A percentile compares a stretch with the other conserved stretches of the same genome.
These are phyloP conservation scores for Mycogone perniciosa DNA, from an alignment of 2,329 filamentous ascomycete species.

Conservation along the genomic window DNA sequence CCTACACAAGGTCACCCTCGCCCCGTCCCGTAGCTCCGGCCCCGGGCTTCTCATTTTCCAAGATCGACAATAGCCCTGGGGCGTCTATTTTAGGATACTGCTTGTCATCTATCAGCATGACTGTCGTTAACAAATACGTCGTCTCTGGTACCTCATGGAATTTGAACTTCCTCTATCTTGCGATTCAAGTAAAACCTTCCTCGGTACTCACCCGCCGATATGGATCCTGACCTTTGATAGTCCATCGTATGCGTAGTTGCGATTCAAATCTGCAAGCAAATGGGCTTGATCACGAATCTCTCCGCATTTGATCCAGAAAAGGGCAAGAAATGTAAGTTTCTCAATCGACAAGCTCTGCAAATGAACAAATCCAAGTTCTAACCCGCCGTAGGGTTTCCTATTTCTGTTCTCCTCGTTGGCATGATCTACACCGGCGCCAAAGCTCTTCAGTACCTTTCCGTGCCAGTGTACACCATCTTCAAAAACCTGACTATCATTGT, in stretches of 20 bases:
- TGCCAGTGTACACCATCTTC: slow-evolving; percentile 99
- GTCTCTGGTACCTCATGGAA: slow-evolving; percentile 89
- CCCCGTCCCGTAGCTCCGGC: slow-evolving; percentile 12
- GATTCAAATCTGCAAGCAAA: slow-evolving; percentile 75
- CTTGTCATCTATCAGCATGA: slow-evolving; percentile 96
- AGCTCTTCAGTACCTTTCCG: slow-evolving; percentile 90
- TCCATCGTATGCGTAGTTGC: slow-evolving; percentile 81
- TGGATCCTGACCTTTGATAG: slow-evolving; percentile 39
- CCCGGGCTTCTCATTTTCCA: slow-evolving; percentile 31
- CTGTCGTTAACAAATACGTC: slow-evolving; percentile 99
- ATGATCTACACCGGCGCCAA: slow-evolving; percentile 99
- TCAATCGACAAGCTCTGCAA: background rate
- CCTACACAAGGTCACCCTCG: slow-evolving; percentile 11
- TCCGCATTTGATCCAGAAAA: slow-evolving; percentile 79
- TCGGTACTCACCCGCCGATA: background rate
- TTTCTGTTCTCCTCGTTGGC: slow-evolving; percentile 89
- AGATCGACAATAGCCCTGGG: slow-evolving; percentile 67
- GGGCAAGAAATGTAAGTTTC: slow-evolving; percentile 76
- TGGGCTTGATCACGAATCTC: slow-evolving; percentile 75
- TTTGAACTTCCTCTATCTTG: slow-evolving; percentile 90
- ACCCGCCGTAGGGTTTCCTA: slow-evolving; percentile 72
- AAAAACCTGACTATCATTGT: slow-evolving; percentile 99
- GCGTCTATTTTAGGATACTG: slow-evolving; percentile 87
- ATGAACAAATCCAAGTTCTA: slow-evolving; percentile 11
- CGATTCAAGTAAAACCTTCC: slow-evolving; percentile 68